A percentile compares a stretch with the other conserved stretches of the same genome.
Evolutionary conservation across 1,284 basidiomycete genomes (phyloP).

Genomic region (Tetrapyrgos nigripes): DNA sequence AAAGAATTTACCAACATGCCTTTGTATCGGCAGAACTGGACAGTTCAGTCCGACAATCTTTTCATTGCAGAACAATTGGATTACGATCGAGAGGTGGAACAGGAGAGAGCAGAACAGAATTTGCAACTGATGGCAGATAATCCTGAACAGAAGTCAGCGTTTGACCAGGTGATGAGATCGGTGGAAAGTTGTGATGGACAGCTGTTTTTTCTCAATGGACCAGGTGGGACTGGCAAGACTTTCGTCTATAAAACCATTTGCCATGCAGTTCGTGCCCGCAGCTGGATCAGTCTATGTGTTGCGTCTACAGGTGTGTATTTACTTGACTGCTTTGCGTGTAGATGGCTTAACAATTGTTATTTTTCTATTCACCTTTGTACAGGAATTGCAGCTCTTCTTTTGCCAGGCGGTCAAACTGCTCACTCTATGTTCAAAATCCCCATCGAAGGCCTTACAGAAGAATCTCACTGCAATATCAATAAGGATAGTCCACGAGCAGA

Average conservation of each 20-base stretch:
- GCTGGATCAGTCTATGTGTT: slow-evolving; percentile 45
- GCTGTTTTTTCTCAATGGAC: slow-evolving; percentile 51
- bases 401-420: slow-evolving; percentile 47
- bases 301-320: no score
- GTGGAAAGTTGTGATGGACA: slow-evolving; percentile 29
- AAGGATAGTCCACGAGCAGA: slow-evolving; percentile 31
- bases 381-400: slow-evolving; percentile 50
- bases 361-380: no score
- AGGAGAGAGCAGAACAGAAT: slow-evolving; percentile 20
- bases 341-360: no score
- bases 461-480: slow-evolving; percentile 38
- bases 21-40: slow-evolving; percentile 32
- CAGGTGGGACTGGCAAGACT: slow-evolving; percentile 57
- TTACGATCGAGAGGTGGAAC: slow-evolving; percentile 31
- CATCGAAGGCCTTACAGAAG: slow-evolving; percentile 33
- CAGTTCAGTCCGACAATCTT: slow-evolving; percentile 27
- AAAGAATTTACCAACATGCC: slow-evolving; percentile 30
- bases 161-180: slow-evolving; percentile 36
- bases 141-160: slow-evolving; percentile 41
- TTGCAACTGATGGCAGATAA: slow-evolving; percentile 40
- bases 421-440: slow-evolving; percentile 53
- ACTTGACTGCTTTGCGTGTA: no score
- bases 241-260: slow-evolving; percentile 50
- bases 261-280: slow-evolving; percentile 30
- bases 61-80: slow-evolving; percentile 45